Conservation (phyloP, 768 basidiomycete species). For the Butyriboletus loyo region DNA sequence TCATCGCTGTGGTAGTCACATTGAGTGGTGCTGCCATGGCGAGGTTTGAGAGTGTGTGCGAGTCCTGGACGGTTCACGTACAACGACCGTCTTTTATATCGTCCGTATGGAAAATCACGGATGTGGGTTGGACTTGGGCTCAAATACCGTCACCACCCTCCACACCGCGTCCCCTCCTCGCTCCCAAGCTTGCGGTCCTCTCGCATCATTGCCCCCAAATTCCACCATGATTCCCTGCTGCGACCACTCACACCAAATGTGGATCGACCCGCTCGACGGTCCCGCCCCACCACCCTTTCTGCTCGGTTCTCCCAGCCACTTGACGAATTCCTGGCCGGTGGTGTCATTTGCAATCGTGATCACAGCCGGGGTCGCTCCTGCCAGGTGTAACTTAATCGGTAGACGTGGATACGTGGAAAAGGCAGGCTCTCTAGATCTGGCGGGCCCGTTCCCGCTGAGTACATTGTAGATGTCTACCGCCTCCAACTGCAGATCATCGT, state of each 20-base stretch:
- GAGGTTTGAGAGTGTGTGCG: neutral
- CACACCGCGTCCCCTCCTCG: conserved; percentile 77
- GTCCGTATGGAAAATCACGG: neutral
- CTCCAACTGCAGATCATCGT: conserved; percentile 56
- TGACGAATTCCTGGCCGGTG: conserved; percentile 77
- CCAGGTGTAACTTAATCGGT: conserved; percentile 49
- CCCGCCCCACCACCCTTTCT: conserved; percentile 90
- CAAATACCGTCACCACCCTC: conserved; percentile 70
- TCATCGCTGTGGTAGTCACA: conserved; percentile 57
- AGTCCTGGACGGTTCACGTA: neutral
- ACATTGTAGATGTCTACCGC: conserved; percentile 84
- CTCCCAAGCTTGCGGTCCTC: conserved; percentile 85
- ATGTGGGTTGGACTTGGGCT: conserved; percentile 16
- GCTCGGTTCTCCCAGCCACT: conserved; percentile 76
- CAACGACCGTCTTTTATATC: conserved; percentile 5
- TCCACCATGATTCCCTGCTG: conserved; percentile 81
- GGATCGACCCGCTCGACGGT: conserved; percentile 79
- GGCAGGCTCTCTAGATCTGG: conserved; percentile 45
- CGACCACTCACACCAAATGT: conserved; percentile 94
- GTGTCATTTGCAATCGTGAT: conserved; percentile 48
- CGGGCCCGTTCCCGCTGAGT: conserved; percentile 35
- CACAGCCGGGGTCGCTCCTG: conserved; percentile 34
- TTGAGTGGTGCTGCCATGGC: conserved; percentile 65
- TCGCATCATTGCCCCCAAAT: conserved; percentile 74
- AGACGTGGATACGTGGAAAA: conserved; percentile 58